Percentiles rank a stretch among this genome's conserved stretches.
These are phyloP conservation scores for Fagopyrum tataricum DNA, from an alignment of 148 eudicot genomes.

Conservation along the genomic window DNA sequence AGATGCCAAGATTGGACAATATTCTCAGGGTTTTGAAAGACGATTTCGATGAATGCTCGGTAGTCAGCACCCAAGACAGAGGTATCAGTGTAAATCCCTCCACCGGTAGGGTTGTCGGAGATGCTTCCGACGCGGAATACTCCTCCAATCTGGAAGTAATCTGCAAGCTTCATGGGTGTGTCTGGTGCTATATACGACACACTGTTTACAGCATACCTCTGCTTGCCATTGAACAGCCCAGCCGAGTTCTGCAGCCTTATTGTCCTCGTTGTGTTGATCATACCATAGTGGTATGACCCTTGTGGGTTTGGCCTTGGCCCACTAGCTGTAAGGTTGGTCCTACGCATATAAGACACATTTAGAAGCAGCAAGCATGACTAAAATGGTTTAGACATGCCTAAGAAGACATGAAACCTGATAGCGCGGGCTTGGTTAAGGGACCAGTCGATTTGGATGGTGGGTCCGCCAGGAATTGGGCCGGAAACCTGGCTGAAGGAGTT, in stretches of 20 bases:
- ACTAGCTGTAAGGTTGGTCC: conserved; percentile 81
- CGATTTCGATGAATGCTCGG: conserved; percentile 56
- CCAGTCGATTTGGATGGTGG: conserved; percentile 43
- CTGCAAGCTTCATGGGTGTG: conserved; percentile 80
- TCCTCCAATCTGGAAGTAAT: conserved; percentile 55
- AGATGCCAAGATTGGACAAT: conserved; percentile 72
- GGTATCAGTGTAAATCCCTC: conserved; percentile 37
- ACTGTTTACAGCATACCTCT: conserved; percentile 69
- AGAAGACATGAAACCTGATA: conserved; percentile 33
- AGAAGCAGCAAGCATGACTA: no score
- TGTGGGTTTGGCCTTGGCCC: conserved; percentile 93
- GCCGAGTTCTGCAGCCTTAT: conserved; percentile 44
- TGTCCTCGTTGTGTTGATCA: conserved; percentile 46
- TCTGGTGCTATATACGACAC: conserved; percentile 61
- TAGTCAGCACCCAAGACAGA: conserved; percentile 59
- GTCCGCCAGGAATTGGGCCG: conserved; percentile 56
- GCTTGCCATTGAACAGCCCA: conserved; percentile 41
- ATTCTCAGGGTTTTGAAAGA: conserved; percentile 61
- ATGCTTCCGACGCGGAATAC: conserved; percentile 59
- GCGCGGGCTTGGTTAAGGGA: conserved; percentile 55
- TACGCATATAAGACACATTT: conserved; percentile 2
- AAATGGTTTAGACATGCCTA: not conserved
- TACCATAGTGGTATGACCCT: conserved; percentile 84
- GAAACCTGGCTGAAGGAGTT: conserved; percentile 42
- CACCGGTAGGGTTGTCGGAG: conserved; percentile 43